Evolutionary conservation across 139 green algal genomes (phyloP).

Genomic region (Tetratostichococcus sp.): DNA sequence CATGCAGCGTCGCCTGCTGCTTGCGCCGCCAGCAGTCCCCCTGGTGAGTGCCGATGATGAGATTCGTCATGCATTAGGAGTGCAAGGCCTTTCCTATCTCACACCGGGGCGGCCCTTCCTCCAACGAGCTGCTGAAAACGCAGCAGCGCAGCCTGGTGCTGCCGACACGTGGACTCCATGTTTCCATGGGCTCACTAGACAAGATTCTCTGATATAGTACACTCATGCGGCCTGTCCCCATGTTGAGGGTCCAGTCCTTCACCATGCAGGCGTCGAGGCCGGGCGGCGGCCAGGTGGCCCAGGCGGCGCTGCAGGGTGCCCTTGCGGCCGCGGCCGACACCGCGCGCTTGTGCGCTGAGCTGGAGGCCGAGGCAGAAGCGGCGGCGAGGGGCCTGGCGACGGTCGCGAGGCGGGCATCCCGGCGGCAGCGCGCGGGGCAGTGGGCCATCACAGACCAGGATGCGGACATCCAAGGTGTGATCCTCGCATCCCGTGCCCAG

Average conservation of each 20-base stretch:
- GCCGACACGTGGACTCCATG: too few species aligned
- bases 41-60: neutral
- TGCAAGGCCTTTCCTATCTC: too few species aligned
- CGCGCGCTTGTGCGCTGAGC: neutral
- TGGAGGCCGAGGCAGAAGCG: neutral
- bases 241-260: neutral
- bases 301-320: neutral
- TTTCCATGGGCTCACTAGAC: too few species aligned
- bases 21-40: neutral
- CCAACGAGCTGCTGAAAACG: too few species aligned
- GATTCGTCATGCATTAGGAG: too few species aligned
- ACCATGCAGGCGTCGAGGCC: neutral
- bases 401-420: neutral
- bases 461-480: neutral
- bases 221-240: too few species aligned
- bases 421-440: neutral
- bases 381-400: neutral
- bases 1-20: neutral
- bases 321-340: neutral
- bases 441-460: neutral
- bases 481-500: too few species aligned
- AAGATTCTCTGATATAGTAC: too few species aligned
- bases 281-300: too few species aligned
- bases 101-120: too few species aligned
- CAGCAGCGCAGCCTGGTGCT: too few species aligned